These are phyloP conservation scores for Ophiocordyceps camponoti-leonardi DNA, from an alignment of 2,329 filamentous ascomycete species.

Conservation along the genomic window DNA sequence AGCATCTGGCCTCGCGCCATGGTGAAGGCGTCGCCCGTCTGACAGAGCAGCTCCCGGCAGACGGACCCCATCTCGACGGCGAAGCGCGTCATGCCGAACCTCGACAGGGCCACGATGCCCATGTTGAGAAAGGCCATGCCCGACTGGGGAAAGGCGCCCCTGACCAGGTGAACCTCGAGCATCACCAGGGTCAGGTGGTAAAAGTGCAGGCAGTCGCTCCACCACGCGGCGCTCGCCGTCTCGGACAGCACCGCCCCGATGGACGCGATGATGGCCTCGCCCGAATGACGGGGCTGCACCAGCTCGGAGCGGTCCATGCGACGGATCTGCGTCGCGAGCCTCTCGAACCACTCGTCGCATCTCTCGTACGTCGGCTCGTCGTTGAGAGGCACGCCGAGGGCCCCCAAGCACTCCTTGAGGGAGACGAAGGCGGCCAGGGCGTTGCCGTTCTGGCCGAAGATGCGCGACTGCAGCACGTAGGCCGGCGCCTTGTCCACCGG, in stretches of 20 bases:
- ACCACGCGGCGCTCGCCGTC: constrained; percentile 53
- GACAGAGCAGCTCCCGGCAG: constrained; percentile 46
- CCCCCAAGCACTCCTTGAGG: constrained; percentile 52
- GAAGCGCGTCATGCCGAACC: constrained; percentile 55
- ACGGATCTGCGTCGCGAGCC: constrained; percentile 40
- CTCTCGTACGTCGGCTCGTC: constrained; percentile 53
- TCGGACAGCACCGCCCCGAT: constrained; percentile 56
- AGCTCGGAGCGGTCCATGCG: constrained; percentile 33
- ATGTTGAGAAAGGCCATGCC: constrained; percentile 52
- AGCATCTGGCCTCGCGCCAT: constrained; percentile 52
- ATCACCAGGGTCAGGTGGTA: constrained; percentile 54
- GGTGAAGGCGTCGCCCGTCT: constrained; percentile 45
- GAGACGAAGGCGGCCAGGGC: constrained; percentile 49
- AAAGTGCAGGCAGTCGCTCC: constrained; percentile 55
- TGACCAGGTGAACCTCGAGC: constrained; percentile 45
- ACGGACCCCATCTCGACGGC: constrained; percentile 47
- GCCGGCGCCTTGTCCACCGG: constrained; percentile 68
- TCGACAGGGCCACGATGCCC: constrained; percentile 46
- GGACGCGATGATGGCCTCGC: constrained; percentile 38
- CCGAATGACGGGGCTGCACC: constrained; percentile 21
- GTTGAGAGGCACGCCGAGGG: constrained; percentile 50
- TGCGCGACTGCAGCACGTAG: constrained; percentile 67
- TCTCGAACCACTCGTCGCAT: constrained; percentile 60
- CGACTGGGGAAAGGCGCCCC: constrained; percentile 51
- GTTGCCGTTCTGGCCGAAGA: constrained; percentile 60